phyloP scores from a whole-genome alignment of 176 grass and related monocot genomes.

The Aechmea fasciata region DNA sequence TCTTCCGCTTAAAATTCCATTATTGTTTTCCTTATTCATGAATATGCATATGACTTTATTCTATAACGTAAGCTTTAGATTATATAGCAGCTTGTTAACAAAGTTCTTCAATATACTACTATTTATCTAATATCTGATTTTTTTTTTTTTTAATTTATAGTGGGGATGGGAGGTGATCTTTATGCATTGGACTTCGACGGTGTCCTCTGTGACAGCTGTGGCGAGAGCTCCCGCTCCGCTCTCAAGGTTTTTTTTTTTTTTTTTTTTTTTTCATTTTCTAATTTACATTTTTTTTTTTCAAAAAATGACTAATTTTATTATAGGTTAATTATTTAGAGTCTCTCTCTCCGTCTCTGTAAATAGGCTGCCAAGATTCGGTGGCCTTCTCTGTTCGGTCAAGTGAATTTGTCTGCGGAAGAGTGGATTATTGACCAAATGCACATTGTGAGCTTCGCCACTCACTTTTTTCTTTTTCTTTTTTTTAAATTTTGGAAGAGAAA shows the following conservation, averaged over 20 bases:
- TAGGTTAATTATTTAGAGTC: not conserved
- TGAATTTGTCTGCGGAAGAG: slow-evolving; percentile 42
- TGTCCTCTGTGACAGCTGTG: slow-evolving; percentile 90
- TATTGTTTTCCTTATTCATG: too few species aligned
- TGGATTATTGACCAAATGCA: slow-evolving; percentile 93
- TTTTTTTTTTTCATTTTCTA: too few species aligned
- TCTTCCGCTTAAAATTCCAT: too few species aligned
- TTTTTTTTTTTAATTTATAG: too few species aligned
- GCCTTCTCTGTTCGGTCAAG: slow-evolving; percentile 55
- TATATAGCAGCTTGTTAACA: too few species aligned
- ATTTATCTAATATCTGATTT: too few species aligned
- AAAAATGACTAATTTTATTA: too few species aligned
- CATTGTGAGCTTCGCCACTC: slow-evolving; percentile 32
- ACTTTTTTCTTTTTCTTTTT: too few species aligned
- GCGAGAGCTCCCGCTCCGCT: slow-evolving; percentile 88
- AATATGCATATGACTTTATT: too few species aligned
- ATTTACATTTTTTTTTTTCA: not conserved
- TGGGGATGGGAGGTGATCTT: slow-evolving; percentile 50
- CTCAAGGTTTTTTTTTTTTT: slow-evolving; percentile 45
- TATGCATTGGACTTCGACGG: slow-evolving; percentile 93
- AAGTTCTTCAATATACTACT: too few species aligned
- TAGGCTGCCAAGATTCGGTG: slow-evolving; percentile 88
- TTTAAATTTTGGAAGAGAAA: too few species aligned
- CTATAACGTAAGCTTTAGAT: too few species aligned
- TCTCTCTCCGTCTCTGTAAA: not conserved